Evolutionary conservation across 225 moss, liverwort and hornwort species (phyloP), one percentile per base, ranked within the genome.

Genomic region (Polytrichum formosum): DNA sequence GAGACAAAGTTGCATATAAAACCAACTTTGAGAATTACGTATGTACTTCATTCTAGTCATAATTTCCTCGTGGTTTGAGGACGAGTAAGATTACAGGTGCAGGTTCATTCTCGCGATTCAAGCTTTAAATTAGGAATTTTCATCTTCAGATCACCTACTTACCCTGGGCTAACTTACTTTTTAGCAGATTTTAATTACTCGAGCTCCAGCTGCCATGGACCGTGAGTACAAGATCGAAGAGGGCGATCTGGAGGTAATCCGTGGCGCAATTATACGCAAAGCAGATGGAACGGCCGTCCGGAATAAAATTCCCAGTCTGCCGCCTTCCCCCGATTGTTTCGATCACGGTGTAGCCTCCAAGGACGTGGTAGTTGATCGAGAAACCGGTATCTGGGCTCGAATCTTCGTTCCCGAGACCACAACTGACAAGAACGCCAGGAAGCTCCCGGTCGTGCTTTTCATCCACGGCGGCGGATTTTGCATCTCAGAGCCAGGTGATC

Each of bases 381-480:
- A 68, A 23, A 54, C 64, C 0, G 61, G 61, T 23, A 19, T 78
- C 17, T 78, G 73, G 78, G 78, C 53, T 23, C 78, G 78, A n/a
- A 63, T 78, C 16, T 78, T 72, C 22, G 16, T 78, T 10, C 78
- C 78, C 13, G 67, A 78, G 4, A 64, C 5, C 7, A n/a, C 64
- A 6, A 37, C 53, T 20, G 28, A 55, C 5, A 16, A 56, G 1
- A 60, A 46, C 1, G 2, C n/a, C n/a, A 63, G 69, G 62, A 78
- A 78, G 63, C 37, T 78, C 18, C 78, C 78, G 5, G 61, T 78
- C 5, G 54, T 78, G 26, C 61, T 78, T n/a, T 78, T 67, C 62
- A 73, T 78, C 26, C 68, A 67, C 26, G 78, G 78, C 9, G 78
- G 78, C 4, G 78, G 78, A 13, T 78, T 73, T 61, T 61, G 60